Base-by-base conservation (phyloP, 257 asterid genomes). In the Cynanchum wilfordii region DNA sequence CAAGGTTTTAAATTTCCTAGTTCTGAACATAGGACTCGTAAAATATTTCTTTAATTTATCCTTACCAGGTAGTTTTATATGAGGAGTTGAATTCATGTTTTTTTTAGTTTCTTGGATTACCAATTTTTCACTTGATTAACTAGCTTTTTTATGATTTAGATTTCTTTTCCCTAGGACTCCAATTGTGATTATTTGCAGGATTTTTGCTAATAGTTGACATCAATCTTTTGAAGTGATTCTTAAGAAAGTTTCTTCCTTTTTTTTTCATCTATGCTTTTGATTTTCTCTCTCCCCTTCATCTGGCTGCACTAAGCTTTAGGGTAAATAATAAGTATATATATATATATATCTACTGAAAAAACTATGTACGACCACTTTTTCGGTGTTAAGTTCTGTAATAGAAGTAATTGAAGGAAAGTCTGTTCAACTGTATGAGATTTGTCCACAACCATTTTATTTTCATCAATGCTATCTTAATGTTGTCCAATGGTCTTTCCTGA, bases 1-100 rank as follows among this genome's bases (percentile, higher is more conserved):
- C 33, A 33, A 54, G 60, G 64, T 4, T 68, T 47, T 49, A 47
- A 52, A 24, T 4, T 33, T n/a, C 15, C 30, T 1, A 44, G 13
- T 6, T 56, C 45, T 66, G 66, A 33, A 24, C 2, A 54, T 74
- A 72, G 27, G 51, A 59, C 75, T 25, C 30, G n/a, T 19, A 30
- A 16, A 51, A 16, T 20, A 50, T 76, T 4, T n/a, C 36, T 62
- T 66, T 66, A 10, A 36, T 22, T 68, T 19, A 2, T 55, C 33
- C 8, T 15, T 29, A 9, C 24, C 36, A 3, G 19, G 57, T 58
- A 17, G 47, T 16, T 62, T 3, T 6, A 16, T 27, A 25, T 10
- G 68, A 11, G 25, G 55, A 22, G 10, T 2, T 59, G 40, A 22
- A 16, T 30, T 7, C 33, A 16, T 27, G 5, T 15, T 62, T 16